Evolutionary conservation across 306 rosid species (phyloP), one percentile per base, ranked within the genome.

Genomic region (Acacia crassicarpa): DNA sequence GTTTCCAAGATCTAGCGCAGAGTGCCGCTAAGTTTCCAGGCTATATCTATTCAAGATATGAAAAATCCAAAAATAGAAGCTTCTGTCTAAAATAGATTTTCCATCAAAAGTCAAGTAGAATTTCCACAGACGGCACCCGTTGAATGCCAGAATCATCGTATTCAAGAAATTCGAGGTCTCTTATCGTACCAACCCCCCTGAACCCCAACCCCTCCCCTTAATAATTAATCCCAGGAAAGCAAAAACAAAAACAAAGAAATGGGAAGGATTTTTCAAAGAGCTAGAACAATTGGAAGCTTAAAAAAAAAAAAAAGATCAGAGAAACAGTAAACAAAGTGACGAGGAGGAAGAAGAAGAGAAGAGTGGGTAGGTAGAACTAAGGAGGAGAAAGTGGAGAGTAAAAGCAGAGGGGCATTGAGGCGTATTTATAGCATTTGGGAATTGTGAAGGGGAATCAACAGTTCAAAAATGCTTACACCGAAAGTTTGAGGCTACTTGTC

Each of bases 1-100:
- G 22, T 62, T 67, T 63, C 65, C 67, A 41, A 58, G 54, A 51
- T 72, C 19, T 78, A 11, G 11, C 33, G 73, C 46, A 68, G 54
- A 35, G 5, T 58, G 45, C 16, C 32, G 86, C 63, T 87, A 91
- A 41, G 97, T 92, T 65, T 88, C 91, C 67, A 81, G 58, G 79
- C 85, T 84, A 86, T 94, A 88, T 67, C 83, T 89, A 84, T 87
- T 89, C 61, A 92, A 89, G 62, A 92, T 85, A 72, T 94, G 98
- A 72, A 91, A 94, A 76, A 92, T 94, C 98, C 98, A 91, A 80
- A 94, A 92, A 72, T 94, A 94, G 74, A 92, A 92, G 88, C 97
- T 88, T 76, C 91, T 92, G 53, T 83, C 89, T 41, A 92, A 85
- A 77, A 77, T 81, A 78, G 84, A 83, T 77, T 91, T 91, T 78